Percentiles rank a stretch among this genome's conserved stretches.
These are phyloP conservation scores for Emergomyces pasteurianus DNA, from an alignment of 2,329 filamentous ascomycete species.

Conservation along the genomic window DNA sequence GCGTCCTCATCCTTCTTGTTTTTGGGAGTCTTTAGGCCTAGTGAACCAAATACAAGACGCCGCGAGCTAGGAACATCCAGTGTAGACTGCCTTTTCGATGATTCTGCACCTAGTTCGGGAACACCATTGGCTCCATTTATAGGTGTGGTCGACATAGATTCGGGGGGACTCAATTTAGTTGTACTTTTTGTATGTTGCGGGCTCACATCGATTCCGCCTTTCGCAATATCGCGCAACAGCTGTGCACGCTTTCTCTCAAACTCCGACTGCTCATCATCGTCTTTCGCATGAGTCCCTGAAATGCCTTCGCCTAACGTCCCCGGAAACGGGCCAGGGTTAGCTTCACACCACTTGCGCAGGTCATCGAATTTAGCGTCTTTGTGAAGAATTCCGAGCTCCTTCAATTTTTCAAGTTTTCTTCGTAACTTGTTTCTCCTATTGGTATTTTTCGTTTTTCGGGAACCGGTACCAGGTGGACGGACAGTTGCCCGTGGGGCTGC, in stretches of 20 bases:
- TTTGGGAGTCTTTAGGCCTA: conserved; percentile 58
- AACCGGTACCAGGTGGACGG: conserved; percentile 39
- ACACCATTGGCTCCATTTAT: neutral
- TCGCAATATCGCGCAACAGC: conserved; percentile 40
- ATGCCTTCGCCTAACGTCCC: neutral
- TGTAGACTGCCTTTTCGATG: conserved; percentile 27
- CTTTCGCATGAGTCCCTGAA: conserved; percentile 2
- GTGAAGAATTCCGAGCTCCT: conserved; percentile 41
- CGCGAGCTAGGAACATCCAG: conserved; percentile 51
- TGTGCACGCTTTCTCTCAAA: conserved; percentile 42
- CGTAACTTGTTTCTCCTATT: conserved; percentile 43
- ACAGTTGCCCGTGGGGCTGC: conserved; percentile 9
- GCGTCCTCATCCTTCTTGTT: conserved; percentile 56
- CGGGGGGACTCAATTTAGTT: neutral
- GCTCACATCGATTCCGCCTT: conserved; percentile 40
- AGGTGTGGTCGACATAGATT: neutral
- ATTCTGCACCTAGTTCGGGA: neutral
- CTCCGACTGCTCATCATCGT: conserved; percentile 25
- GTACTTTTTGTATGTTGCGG: conserved; percentile 21
- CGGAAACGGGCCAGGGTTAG: conserved; percentile 12
- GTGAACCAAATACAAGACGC: conserved; percentile 58
- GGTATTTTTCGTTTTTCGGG: conserved; percentile 39
- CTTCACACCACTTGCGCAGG: conserved; percentile 28
- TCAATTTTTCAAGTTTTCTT: conserved; percentile 40
- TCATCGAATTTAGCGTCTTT: conserved; percentile 40